These are phyloP conservation scores for Phytophthora crassamura DNA, from an alignment of 352 stramenopile genomes.

Conservation along the genomic window DNA sequence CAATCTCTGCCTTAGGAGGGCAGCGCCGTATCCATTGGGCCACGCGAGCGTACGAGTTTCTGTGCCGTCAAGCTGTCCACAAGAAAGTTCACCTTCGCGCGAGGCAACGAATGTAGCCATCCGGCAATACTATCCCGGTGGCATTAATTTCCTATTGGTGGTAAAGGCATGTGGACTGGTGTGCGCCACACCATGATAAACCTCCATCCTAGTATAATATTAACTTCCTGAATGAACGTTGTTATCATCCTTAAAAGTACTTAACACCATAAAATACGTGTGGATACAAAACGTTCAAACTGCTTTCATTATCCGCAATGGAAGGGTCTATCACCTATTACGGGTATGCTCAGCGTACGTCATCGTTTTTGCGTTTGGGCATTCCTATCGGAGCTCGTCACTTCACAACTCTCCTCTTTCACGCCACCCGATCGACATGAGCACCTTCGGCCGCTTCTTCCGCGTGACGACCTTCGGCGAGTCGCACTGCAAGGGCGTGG, in stretches of 20 bases:
- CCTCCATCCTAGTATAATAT: conserved; percentile 1
- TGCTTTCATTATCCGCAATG: too few species aligned
- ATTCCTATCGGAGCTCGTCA: conserved; percentile 24
- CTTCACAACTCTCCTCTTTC: conserved; percentile 12
- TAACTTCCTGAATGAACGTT: too few species aligned
- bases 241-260: too few species aligned
- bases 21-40: conserved; percentile 78
- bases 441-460: conserved; percentile 97
- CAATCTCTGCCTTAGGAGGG: conserved; percentile 83
- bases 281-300: too few species aligned
- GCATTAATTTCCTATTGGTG: conserved; percentile 12
- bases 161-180: conserved; percentile 2
- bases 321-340: conserved; percentile 3
- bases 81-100: conserved; percentile 15
- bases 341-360: conserved; percentile 10
- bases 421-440: conserved; percentile 52
- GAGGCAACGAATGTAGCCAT: conserved; percentile 22
- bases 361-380: conserved; percentile 31
- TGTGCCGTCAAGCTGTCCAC: not conserved
- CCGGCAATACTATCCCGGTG: conserved; percentile 9
- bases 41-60: conserved; percentile 47
- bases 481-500: conserved; percentile 98
- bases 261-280: too few species aligned
- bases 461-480: conserved; percentile 99
- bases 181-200: not conserved